A percentile compares a stretch with the other conserved stretches of the same genome.
Conservation (phyloP, 169 alveolate species). For the Neospora caninum region DNA sequence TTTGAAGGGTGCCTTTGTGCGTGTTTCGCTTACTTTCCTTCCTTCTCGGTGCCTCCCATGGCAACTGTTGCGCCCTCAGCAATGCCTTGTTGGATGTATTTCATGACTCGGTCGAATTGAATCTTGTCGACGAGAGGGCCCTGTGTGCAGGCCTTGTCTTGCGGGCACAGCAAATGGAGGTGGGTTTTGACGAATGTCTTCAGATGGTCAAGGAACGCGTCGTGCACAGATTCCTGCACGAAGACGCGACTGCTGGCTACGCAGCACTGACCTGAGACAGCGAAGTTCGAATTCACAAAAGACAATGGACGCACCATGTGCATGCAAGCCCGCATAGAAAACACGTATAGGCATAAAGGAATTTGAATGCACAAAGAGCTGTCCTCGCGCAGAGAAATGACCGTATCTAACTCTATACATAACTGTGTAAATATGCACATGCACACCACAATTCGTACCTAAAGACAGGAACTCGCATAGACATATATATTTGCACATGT, state of each 20-base stretch:
- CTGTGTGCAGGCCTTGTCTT: conserved; percentile 75
- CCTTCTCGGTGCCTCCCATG: conserved; percentile 78
- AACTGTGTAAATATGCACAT: neutral
- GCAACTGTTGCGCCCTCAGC: conserved; percentile 82
- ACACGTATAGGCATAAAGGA: too few species aligned
- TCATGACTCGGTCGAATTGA: conserved; percentile 77
- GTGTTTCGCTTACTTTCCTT: conserved; percentile 20
- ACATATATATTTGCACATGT: neutral
- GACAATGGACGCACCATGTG: neutral
- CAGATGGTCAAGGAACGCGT: conserved; percentile 76
- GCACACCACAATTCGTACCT: too few species aligned
- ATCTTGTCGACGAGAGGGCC: conserved; percentile 83
- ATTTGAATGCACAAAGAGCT: neutral
- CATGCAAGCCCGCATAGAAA: neutral
- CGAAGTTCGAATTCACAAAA: neutral
- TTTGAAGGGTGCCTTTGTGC: neutral
- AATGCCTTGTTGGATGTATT: conserved; percentile 80
- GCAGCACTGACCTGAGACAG: conserved; percentile 82
- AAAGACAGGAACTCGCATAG: neutral
- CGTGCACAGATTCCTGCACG: conserved; percentile 84
- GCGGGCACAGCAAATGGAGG: conserved; percentile 77
- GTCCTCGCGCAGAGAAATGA: neutral
- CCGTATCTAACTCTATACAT: neutral
- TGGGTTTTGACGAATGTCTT: conserved; percentile 41
- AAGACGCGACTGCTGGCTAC: conserved; percentile 81